phyloP scores from a whole-genome alignment of 2,329 filamentous ascomycete genomes.

The Epichloe festucae region DNA sequence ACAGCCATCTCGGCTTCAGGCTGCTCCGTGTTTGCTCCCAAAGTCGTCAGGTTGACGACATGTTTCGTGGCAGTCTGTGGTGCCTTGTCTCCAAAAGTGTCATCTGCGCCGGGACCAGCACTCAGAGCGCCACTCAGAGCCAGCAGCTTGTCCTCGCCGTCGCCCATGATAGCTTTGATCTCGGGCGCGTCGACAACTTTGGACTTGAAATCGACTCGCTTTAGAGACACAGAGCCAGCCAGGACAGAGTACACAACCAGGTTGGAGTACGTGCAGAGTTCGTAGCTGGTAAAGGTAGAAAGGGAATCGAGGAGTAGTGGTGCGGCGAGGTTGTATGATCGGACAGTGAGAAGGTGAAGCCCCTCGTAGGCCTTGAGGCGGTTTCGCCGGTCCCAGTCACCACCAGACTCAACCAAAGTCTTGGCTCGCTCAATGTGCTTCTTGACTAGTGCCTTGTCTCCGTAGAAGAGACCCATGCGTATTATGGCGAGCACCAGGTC shows the following conservation, averaged over 20 bases:
- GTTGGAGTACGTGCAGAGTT: conserved; percentile 91
- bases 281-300: conserved; percentile 96
- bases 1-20: conserved; percentile 69
- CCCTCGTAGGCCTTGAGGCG: conserved; percentile 97
- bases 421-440: conserved; percentile 86
- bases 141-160: conserved; percentile 75
- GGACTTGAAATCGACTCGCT: conserved; percentile 96
- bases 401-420: conserved; percentile 81
- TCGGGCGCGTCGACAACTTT: conserved; percentile 98
- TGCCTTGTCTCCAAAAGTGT: conserved; percentile 52
- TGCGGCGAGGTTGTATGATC: conserved; percentile 79
- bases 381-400: conserved; percentile 97
- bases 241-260: conserved; percentile 94
- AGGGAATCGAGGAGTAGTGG: conserved; percentile 91
- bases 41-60: conserved; percentile 76
- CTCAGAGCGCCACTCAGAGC: conserved; percentile 71
- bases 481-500: conserved; percentile 94
- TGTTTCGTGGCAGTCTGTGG: conserved; percentile 38
- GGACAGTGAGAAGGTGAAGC: conserved; percentile 80
- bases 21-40: conserved; percentile 59
- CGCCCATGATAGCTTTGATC: conserved; percentile 91
- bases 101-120: conserved; percentile 68
- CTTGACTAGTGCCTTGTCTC: conserved; percentile 83
- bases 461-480: conserved; percentile 89
- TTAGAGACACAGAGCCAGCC: conserved; percentile 84